Evolutionary conservation across 176 grass and related monocot species (phyloP).

Genomic region (Avena sativa): DNA sequence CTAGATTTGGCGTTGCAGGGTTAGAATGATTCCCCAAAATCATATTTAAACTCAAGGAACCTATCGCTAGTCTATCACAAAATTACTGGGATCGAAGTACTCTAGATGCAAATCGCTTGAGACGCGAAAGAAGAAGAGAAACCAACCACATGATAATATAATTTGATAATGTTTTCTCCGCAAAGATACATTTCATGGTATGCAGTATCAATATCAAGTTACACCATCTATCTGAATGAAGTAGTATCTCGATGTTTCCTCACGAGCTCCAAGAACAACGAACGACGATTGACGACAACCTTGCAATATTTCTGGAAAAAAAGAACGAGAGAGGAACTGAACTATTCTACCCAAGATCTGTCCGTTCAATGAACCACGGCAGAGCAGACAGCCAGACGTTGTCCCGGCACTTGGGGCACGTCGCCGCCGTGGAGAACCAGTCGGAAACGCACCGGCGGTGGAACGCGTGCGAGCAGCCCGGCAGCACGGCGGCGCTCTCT

Average conservation of each 20-base stretch:
- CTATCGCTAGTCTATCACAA: not conserved
- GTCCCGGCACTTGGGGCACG: not conserved
- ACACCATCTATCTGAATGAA: too few species aligned
- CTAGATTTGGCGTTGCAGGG: too few species aligned
- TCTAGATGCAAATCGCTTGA: not conserved
- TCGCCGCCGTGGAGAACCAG: not conserved
- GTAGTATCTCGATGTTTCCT: too few species aligned
- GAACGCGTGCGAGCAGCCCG: not conserved
- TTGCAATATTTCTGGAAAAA: not conserved
- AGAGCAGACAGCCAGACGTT: not conserved
- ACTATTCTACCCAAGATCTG: not conserved
- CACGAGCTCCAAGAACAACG: too few species aligned
- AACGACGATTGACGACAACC: too few species aligned
- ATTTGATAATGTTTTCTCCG: too few species aligned
- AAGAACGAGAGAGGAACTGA: too few species aligned
- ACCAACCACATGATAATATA: too few species aligned
- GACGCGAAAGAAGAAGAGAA: too few species aligned
- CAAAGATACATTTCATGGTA: too few species aligned
- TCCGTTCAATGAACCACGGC: not conserved
- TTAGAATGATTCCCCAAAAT: not conserved
- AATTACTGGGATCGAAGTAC: not conserved
- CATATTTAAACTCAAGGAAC: not conserved
- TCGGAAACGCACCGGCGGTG: not conserved
- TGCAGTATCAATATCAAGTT: too few species aligned
- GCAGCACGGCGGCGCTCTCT: not conserved